Evolutionary conservation across 73 alveolate genomes (phyloP), one percentile per base, ranked within the genome.

Genomic region (Tetrahymena borealis): DNA sequence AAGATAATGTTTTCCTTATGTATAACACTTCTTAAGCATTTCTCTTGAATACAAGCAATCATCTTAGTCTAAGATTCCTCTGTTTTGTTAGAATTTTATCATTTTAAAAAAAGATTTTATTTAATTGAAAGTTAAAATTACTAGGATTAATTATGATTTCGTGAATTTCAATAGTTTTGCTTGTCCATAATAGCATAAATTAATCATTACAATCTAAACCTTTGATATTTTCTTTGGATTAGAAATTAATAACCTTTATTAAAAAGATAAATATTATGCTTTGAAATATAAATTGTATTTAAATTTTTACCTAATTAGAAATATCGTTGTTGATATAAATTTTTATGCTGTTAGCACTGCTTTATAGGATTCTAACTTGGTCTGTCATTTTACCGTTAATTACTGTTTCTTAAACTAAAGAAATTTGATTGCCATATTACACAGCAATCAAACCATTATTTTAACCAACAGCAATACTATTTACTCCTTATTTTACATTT

Each of bases 381-480:
- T 97, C 99, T 79, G 95, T 94, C 98, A 98, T 95, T 94, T 95
- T 97, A 85, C 98, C 98, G 95, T 97, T 97, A 32, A 98, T 95
- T 24, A 95, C 94, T 20, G 99, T 96, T 91, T 98, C 99, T 93
- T 95, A 93, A 60, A 98, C 92, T 94, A 98, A 94, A 10, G 97
- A 96, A 79, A 97, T 97, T 18, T 97, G 96, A 39, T 91, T 93
- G 60, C 93, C 96, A 40, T 96, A 91, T 32, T 91, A 60, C 32
- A 94, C 99, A 37, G 98, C 98, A 41, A 98, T 95, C 38, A 98
- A 94, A 33, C 98, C 98, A 96, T 95, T 95, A 39, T 96, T 94
- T 16, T 95, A 95, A 24, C 99, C 99, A 98, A 99, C 98, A 16
- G 97, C 94, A 38, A 98, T 91, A 78, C 96, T 95, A 33, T 92